Percentiles rank a stretch among this genome's conserved stretches.
phyloP scores from a whole-genome alignment of 257 asterid species.

The Nicotiana otophora region DNA sequence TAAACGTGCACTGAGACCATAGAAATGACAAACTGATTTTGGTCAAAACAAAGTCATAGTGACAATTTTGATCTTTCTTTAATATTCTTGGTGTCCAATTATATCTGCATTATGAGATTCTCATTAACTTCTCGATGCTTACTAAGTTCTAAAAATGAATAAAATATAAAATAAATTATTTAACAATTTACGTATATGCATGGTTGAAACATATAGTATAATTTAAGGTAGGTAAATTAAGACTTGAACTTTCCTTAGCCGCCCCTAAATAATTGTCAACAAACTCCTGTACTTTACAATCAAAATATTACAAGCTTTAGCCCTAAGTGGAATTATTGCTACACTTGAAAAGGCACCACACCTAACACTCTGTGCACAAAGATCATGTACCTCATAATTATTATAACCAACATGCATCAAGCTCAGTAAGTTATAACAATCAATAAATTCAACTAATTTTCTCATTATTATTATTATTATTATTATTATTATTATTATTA shows the following conservation, averaged over 20 bases:
- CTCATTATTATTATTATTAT: neutral
- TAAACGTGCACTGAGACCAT: neutral
- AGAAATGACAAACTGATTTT: neutral
- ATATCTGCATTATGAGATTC: neutral
- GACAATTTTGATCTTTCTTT: neutral
- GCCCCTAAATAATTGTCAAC: neutral
- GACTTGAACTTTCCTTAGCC: neutral
- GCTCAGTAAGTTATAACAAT: neutral
- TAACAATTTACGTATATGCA: neutral
- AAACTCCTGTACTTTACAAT: neutral
- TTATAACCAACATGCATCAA: neutral
- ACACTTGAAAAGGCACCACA: neutral
- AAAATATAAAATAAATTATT: neutral
- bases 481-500: no score
- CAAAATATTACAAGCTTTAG: neutral
- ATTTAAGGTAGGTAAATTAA: neutral
- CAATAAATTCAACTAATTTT: neutral
- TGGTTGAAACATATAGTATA: neutral
- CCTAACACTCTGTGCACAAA: neutral
- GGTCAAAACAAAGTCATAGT: neutral
- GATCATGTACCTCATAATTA: neutral
- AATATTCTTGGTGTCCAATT: neutral
- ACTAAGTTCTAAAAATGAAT: neutral
- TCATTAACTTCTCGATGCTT: neutral
- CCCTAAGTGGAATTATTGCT: neutral